Conservation (phyloP, 257 asterid genomes). For the Nicotiana paniculata region DNA sequence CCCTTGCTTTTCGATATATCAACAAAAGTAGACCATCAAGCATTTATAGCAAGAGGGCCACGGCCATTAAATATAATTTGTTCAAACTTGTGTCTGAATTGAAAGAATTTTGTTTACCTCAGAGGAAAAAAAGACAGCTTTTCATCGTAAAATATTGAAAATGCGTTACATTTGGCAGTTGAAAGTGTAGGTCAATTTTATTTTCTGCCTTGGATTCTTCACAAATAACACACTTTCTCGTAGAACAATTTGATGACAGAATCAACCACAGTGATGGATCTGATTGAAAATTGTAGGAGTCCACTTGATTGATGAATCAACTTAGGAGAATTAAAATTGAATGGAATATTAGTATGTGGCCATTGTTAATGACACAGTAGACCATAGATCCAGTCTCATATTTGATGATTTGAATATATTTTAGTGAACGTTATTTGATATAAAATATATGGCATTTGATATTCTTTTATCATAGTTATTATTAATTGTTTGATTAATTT, state of each 20-base stretch:
- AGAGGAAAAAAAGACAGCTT: not conserved
- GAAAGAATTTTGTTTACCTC: not conserved
- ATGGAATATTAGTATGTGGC: not conserved
- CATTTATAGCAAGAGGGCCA: conserved; percentile 60
- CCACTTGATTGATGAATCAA: not conserved
- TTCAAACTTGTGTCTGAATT: conserved; percentile 23
- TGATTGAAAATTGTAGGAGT: not conserved
- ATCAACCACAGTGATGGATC: not conserved
- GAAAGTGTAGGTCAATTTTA: conserved; percentile 7
- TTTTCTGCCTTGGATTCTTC: conserved; percentile 51
- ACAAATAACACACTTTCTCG: not conserved
- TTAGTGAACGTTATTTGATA: too few species aligned
- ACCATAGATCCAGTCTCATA: too few species aligned
- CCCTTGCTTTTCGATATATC: conserved; percentile 28
- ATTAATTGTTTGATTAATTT: too few species aligned
- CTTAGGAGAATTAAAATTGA: not conserved
- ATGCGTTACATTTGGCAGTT: conserved; percentile 22
- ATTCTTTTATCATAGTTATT: too few species aligned
- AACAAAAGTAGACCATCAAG: conserved; percentile 23
- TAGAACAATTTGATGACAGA: too few species aligned
- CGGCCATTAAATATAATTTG: conserved; percentile 32
- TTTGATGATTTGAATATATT: too few species aligned
- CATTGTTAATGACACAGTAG: not conserved
- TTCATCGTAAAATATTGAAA: not conserved
- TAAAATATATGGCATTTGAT: too few species aligned